Conservation (phyloP, 2,329 filamentous ascomycete species). For the Curvularia lunata region DNA sequence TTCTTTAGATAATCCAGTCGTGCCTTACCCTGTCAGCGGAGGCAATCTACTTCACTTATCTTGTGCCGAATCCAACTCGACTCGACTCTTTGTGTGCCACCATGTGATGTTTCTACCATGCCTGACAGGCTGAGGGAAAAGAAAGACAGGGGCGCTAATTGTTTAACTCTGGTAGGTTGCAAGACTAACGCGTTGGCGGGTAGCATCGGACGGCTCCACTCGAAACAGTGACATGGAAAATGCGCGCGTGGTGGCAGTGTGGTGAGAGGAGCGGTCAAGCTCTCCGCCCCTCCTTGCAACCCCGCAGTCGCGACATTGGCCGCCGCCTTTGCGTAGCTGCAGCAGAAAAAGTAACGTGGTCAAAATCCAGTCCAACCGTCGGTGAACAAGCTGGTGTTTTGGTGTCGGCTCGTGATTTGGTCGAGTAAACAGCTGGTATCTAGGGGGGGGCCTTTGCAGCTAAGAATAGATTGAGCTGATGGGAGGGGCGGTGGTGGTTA, state of each 20-base stretch:
- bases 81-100: too few species aligned
- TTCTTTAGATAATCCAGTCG: slow-evolving; percentile 11
- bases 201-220: slow-evolving; percentile 9
- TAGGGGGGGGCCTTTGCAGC: not conserved
- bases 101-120: not conserved
- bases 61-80: slow-evolving; percentile 1
- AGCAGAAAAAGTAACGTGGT: not conserved
- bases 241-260: not conserved
- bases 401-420: not conserved
- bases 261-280: slow-evolving; percentile 19
- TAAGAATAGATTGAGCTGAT: slow-evolving; percentile 10
- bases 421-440: not conserved
- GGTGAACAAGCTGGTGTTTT: not conserved
- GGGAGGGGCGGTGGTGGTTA: slow-evolving; percentile 3
- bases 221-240: not conserved
- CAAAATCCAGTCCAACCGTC: too few species aligned
- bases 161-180: not conserved
- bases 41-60: slow-evolving; percentile 32
- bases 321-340: not conserved
- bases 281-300: slow-evolving; percentile 5
- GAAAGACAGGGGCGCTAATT: not conserved
- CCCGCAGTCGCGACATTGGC: slow-evolving; percentile 14
- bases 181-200: not conserved
- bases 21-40: slow-evolving; percentile 22
- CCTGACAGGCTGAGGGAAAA: not conserved